Evolutionary conservation across 345 rosid genomes (phyloP), one percentile per base, ranked within the genome.

Genomic region (Hypericum perforatum): DNA sequence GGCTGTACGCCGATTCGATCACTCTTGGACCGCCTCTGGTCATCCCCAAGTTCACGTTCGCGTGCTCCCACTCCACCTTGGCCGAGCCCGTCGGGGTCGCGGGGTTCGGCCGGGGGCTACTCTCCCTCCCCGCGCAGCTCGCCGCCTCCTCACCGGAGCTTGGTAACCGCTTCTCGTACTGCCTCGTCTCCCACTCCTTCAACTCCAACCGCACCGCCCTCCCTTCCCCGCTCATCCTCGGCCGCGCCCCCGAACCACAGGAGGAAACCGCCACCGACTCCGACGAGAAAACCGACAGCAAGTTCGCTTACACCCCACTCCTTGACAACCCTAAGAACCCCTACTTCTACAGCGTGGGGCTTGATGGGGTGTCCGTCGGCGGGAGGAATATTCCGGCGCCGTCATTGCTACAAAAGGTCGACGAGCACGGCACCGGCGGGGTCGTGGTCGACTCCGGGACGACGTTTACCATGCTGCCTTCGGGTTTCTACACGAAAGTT

Each of bases 1-100:
- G 57, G 14, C 88, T 91, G 22, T 78, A 57, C 50, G 67, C 67
- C 8, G 94, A 85, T 45, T 63, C 94, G 0, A 54, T 91, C 7
- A 63, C 78, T 0, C 66, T 91, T 36, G 81, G 66, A 3, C 77
- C 74, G 9, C 45, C 82, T 3, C 11, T 77, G 36, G 57, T 73
- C 12, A 64, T 91, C 48, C 46, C 59, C 14, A 83, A 82, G 45
- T 91, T 91, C 68, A 83, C 90, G 43, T 91, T 91, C 64, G 96
- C 95, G 3, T 91, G 98, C 13, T 92, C 98, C 36, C 83, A 78
- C 72, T 73, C 83, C 0, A 72, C 98, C 12, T 83, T 91, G 29
- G 98, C 74, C 16, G 98, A 91, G 59, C 96, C 96, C 0, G 72
- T 91, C 11, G 98, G 96, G 7, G 98, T 91, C 15, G 98, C 96